These are phyloP conservation scores for Rhodofomes roseus DNA, from an alignment of 1,284 basidiomycete genomes.

Conservation along the genomic window DNA sequence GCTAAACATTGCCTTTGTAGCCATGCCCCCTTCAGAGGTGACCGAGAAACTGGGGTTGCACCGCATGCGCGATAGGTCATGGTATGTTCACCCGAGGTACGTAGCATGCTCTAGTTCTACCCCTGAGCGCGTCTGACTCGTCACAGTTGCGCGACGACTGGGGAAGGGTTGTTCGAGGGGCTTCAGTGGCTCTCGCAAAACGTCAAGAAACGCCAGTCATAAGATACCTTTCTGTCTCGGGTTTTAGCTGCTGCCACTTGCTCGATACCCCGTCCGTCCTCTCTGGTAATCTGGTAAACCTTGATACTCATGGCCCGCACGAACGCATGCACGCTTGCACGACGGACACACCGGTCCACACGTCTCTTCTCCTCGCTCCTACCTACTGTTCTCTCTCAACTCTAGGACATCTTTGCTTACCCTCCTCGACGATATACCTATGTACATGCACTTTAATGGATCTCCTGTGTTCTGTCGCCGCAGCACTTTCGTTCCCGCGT, in stretches of 20 bases:
- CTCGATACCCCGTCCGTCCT: constrained; percentile 26
- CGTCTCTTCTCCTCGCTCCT: constrained; percentile 20
- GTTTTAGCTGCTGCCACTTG: constrained; percentile 14
- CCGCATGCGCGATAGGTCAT: constrained; percentile 94
- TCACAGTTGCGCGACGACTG: constrained; percentile 87
- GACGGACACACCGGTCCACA: constrained; percentile 32
- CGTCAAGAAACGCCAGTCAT: constrained; percentile 85
- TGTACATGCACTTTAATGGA: constrained; percentile 36
- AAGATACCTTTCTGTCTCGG: constrained; percentile 23
- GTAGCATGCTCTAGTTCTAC: constrained; percentile 19
- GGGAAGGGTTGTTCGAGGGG: constrained; percentile 93
- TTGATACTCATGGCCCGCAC: constrained; percentile 31
- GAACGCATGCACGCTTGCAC: constrained; percentile 30
- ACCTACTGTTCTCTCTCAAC: constrained; percentile 29
- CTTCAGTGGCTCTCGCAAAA: constrained; percentile 96
- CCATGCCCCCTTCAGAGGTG: constrained; percentile 98
- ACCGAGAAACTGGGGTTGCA: constrained; percentile 97
- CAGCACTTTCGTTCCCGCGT: constrained; percentile 12
- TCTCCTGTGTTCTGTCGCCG: constrained; percentile 15
- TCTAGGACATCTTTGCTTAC: constrained; percentile 20
- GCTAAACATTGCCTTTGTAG: constrained; percentile 38
- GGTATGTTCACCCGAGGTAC: constrained; percentile 98
- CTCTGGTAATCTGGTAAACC: constrained; percentile 22
- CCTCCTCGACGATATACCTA: constrained; percentile 28
- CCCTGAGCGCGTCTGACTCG: background rate